Percentiles rank a stretch among this genome's conserved stretches.
phyloP scores from a whole-genome alignment of 129 eudicot genomes.

The sunflower (Helianthus annuus) region HanXRQr2.0-SUNRISE NC_035442.2:143374925-143375424 shows the following conservation, averaged over 20 bases:
- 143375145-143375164: too few relatives aligned
- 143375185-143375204: not conserved
- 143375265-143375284: constrained; percentile 37
- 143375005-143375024: too few relatives aligned
- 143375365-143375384: not conserved
- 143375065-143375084: too few relatives aligned
- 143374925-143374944: too few relatives aligned
- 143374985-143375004: too few relatives aligned
- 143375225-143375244: not conserved
- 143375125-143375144: not conserved
- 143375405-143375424: constrained; percentile 17
- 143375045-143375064: too few relatives aligned
- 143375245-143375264: constrained; percentile 49
- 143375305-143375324: constrained; percentile 20
- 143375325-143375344: constrained; percentile 52
- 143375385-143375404: constrained; percentile 48
- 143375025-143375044: too few relatives aligned
- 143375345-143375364: constrained; percentile 35
- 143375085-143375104: too few relatives aligned
- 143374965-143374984: too few relatives aligned
- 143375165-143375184: too few relatives aligned
- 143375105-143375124: too few relatives aligned
- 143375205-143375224: not conserved
- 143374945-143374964: too few relatives aligned
- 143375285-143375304: constrained; percentile 24